Conservation (phyloP, 116 monocot genomes). For the Phalaenopsis hybrid region DNA sequence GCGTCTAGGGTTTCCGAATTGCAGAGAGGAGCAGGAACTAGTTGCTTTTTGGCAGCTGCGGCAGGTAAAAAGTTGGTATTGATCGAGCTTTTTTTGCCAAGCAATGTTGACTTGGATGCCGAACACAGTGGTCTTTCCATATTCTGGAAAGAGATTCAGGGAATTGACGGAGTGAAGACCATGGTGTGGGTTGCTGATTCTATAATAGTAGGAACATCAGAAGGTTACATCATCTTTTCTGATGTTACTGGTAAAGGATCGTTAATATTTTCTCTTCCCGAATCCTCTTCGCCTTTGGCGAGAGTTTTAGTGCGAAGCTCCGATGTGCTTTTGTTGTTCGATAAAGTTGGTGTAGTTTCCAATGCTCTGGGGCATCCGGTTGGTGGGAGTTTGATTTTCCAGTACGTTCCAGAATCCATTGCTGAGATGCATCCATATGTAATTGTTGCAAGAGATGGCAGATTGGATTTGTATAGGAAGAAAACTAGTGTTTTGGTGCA, state of each 20-base stretch:
- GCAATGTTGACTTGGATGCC: constrained; percentile 12
- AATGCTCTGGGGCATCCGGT: constrained; percentile 72
- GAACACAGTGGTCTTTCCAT: constrained; percentile 36
- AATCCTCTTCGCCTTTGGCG: constrained; percentile 50
- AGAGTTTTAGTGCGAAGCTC: constrained; percentile 42
- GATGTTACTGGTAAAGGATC: constrained; percentile 33
- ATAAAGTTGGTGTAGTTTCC: constrained; percentile 79
- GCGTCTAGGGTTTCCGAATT: constrained; percentile 18
- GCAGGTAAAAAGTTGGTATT: constrained; percentile 46
- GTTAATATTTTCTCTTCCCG: constrained; percentile 74
- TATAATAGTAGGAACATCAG: constrained; percentile 51
- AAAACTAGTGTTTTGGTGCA: constrained; percentile 64
- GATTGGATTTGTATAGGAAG: constrained; percentile 66
- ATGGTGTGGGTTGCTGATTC: constrained; percentile 84
- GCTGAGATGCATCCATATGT: constrained; percentile 63
- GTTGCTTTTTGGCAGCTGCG: constrained; percentile 51
- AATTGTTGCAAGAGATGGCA: constrained; percentile 42
- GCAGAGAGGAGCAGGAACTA: constrained; percentile 23
- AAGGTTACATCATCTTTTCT: constrained; percentile 54
- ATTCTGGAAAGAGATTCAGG: constrained; percentile 49
- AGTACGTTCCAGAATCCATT: constrained; percentile 45
- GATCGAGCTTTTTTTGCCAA: constrained; percentile 37
- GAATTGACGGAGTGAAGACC: constrained; percentile 52
- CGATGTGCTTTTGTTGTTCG: constrained; percentile 72
- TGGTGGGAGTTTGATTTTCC: constrained; percentile 84